Evolutionary conservation across 768 basidiomycete genomes (phyloP).

Genomic region (Tephrocybe sp.): DNA sequence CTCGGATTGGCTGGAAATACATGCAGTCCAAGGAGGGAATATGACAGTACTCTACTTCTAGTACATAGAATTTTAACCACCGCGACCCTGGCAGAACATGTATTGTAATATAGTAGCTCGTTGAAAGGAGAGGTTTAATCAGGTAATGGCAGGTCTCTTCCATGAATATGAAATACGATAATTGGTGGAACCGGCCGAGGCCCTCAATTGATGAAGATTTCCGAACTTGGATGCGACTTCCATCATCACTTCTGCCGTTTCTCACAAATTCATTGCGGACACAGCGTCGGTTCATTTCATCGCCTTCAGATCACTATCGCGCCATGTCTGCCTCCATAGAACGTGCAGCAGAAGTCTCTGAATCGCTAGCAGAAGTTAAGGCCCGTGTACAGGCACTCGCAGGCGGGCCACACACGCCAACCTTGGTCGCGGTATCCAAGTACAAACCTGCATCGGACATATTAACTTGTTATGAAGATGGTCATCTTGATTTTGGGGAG

Average conservation of each 20-base stretch:
- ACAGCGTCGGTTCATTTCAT: slow-evolving; percentile 2
- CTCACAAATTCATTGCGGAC: neutral
- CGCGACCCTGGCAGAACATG: too few relatives aligned
- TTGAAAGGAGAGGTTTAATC: too few relatives aligned
- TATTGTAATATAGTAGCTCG: too few relatives aligned
- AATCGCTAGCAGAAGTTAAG: slow-evolving; percentile 52
- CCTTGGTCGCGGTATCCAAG: slow-evolving; percentile 89
- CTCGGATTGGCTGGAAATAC: too few relatives aligned
- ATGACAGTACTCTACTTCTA: too few relatives aligned
- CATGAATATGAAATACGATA: too few relatives aligned
- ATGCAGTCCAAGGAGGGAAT: too few relatives aligned
- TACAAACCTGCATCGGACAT: slow-evolving; percentile 89
- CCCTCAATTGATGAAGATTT: too few relatives aligned
- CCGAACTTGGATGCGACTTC: slow-evolving; percentile 11
- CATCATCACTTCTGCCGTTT: slow-evolving; percentile 2
- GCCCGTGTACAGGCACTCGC: slow-evolving; percentile 40
- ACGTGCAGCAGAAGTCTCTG: slow-evolving; percentile 49
- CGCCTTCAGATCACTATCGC: slow-evolving; percentile 8
- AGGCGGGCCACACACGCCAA: slow-evolving; percentile 23
- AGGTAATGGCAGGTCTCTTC: too few relatives aligned
- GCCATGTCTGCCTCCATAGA: slow-evolving; percentile 32
- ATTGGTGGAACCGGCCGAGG: too few relatives aligned
- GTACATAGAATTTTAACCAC: too few relatives aligned
- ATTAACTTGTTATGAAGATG: slow-evolving; percentile 73
- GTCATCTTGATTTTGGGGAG: slow-evolving; percentile 93